Percentiles rank a stretch among this genome's conserved stretches.
phyloP scores from a whole-genome alignment of 306 rosid genomes.

The Inga oerstediana region DNA sequence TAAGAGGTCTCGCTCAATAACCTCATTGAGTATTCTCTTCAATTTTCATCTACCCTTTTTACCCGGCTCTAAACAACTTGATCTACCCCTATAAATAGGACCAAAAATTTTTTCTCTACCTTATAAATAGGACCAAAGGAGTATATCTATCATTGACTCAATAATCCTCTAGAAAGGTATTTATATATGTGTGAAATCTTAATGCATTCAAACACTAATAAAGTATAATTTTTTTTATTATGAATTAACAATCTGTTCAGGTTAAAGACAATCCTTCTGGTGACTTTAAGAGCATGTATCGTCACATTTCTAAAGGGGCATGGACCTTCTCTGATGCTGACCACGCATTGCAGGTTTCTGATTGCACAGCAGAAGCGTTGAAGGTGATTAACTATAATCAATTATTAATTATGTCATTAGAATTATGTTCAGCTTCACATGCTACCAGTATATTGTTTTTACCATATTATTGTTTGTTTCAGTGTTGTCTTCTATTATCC shows the following conservation, averaged over 20 bases:
- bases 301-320: not conserved
- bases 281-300: not conserved
- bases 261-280: not conserved
- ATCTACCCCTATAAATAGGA: too few relatives aligned
- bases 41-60: too few relatives aligned
- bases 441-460: not conserved
- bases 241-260: not conserved
- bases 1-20: too few relatives aligned
- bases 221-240: not conserved
- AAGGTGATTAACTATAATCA: not conserved
- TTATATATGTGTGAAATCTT: not conserved
- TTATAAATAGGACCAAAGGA: too few relatives aligned
- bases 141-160: too few relatives aligned
- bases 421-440: not conserved
- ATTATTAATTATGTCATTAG: not conserved
- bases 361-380: not conserved
- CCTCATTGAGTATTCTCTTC: too few relatives aligned
- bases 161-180: not conserved
- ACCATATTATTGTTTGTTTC: not conserved
- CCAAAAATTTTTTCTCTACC: too few relatives aligned
- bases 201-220: not conserved
- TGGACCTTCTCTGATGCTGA: not conserved
- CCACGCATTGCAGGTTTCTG: not conserved
- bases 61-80: too few relatives aligned
- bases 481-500: constrained; percentile 52